Evolutionary conservation across 805 yeast genomes (phyloP).

Genomic region (Lachancea cidri): DNA sequence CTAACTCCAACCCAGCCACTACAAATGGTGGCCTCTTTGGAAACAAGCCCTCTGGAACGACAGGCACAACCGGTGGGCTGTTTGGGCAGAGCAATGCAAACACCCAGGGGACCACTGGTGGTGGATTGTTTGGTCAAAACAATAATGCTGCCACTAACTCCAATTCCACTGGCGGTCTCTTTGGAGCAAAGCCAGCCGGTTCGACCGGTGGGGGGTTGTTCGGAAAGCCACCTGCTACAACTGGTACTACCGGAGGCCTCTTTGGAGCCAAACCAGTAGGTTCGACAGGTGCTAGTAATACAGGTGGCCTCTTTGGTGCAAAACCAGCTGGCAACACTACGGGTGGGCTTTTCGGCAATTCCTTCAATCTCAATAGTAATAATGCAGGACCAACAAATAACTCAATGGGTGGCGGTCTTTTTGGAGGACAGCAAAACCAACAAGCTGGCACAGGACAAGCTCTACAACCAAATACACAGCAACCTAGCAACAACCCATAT

Average conservation of each 20-base stretch:
- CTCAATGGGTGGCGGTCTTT: constrained; percentile 39
- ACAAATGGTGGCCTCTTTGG: constrained; percentile 33
- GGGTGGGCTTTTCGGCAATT: constrained; percentile 43
- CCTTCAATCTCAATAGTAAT: constrained; percentile 18
- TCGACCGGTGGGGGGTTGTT: constrained; percentile 35
- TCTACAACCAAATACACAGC: constrained; percentile 30
- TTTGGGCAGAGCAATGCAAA: constrained; percentile 36
- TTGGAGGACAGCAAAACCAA: constrained; percentile 32
- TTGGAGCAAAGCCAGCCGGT: constrained; percentile 23
- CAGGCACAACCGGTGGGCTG: constrained; percentile 36
- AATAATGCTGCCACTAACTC: constrained; percentile 14
- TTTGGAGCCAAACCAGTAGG: constrained; percentile 40
- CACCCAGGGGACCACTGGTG: constrained; percentile 15
- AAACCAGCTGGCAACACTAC: constrained; percentile 19
- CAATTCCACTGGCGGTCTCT: constrained; percentile 22
- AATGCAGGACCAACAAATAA: constrained; percentile 10
- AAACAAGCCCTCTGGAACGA: constrained; percentile 21
- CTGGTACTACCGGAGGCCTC: constrained; percentile 29
- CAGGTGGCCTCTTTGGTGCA: constrained; percentile 25
- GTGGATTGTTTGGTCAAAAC: constrained; percentile 26
- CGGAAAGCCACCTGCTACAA: constrained; percentile 39
- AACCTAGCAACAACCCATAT: constrained; percentile 52
- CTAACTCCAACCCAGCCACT: constrained; percentile 12
- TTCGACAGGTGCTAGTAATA: constrained; percentile 16
- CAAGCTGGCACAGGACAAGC: constrained; percentile 21